Conservation (phyloP, 139 green algal species). For the Chlamydomonas sp. region DNA sequence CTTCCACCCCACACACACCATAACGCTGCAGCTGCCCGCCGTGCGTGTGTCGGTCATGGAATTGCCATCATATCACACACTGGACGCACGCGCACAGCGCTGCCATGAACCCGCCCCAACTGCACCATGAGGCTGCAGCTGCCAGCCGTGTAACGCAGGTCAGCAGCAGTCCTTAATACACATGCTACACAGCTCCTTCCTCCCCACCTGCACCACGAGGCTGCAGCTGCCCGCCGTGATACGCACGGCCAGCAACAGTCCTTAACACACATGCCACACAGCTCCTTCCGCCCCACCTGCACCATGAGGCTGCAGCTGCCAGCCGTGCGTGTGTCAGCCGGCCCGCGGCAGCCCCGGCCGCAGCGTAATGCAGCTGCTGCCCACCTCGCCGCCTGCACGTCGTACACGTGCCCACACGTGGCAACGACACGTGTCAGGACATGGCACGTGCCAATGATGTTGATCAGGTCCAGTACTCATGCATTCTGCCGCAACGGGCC, state of each 20-base stretch:
- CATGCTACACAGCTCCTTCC: neutral
- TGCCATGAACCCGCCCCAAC: neutral
- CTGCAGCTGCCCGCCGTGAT: slow-evolving; percentile 77
- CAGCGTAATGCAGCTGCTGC: slow-evolving; percentile 41
- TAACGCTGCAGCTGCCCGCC: no score
- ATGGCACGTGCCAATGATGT: no score
- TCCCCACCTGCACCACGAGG: slow-evolving; percentile 59
- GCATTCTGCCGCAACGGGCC: no score
- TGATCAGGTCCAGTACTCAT: no score
- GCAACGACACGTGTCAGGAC: no score
- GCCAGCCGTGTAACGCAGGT: slow-evolving; percentile 58
- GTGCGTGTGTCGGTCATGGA: no score
- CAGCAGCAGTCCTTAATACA: slow-evolving; percentile 9
- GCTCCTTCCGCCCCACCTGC: slow-evolving; percentile 1
- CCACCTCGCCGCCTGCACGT: slow-evolving; percentile 18
- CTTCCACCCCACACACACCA: neutral
- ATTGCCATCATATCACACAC: no score
- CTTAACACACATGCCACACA: neutral
- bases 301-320: slow-evolving; percentile 82
- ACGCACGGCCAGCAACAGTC: slow-evolving; percentile 23
- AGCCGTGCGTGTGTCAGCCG: slow-evolving; percentile 77
- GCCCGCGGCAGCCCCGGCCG: slow-evolving; percentile 40
- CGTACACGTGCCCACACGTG: neutral
- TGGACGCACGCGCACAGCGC: no score
- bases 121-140: slow-evolving; percentile 79